A percentile compares a stretch with the other conserved stretches of the same genome.
phyloP scores from a whole-genome alignment of 371 early-diverging fungal genomes.

The Mortierella sp. region DNA sequence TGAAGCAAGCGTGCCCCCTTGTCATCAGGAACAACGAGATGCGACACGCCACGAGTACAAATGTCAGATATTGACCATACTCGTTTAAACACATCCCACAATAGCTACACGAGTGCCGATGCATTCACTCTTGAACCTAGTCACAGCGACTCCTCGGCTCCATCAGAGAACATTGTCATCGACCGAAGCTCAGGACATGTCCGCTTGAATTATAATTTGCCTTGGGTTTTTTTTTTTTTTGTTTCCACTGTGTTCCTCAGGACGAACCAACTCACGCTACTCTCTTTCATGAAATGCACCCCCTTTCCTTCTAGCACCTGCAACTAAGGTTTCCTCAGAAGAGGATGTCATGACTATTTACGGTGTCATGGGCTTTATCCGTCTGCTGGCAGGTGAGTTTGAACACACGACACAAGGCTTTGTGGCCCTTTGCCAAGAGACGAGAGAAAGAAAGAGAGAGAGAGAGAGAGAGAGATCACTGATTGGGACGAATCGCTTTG shows the following conservation, averaged over 20 bases:
- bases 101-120: slow-evolving; percentile 18
- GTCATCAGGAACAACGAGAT: too few species aligned
- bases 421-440: neutral
- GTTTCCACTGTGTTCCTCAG: neutral
- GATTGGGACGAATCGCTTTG: neutral
- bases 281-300: neutral
- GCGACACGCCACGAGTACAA: too few species aligned
- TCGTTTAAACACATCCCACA: too few species aligned
- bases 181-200: slow-evolving; percentile 8
- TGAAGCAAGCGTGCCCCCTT: too few species aligned
- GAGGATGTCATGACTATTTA: slow-evolving; percentile 53
- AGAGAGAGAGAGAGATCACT: neutral
- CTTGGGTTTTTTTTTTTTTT: neutral
- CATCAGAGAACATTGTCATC: slow-evolving; percentile 10
- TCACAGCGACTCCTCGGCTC: slow-evolving; percentile 12
- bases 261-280: neutral
- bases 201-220: slow-evolving; percentile 5
- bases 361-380: slow-evolving; percentile 79
- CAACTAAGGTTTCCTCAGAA: slow-evolving; percentile 23
- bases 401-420: neutral
- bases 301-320: slow-evolving; percentile 1
- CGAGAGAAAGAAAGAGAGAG: neutral
- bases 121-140: slow-evolving; percentile 16
- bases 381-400: slow-evolving; percentile 69
- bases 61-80: too few species aligned